These are phyloP conservation scores for Dryas integrifolia DNA, from an alignment of 331 rosid species.

Conservation along the genomic window DNA sequence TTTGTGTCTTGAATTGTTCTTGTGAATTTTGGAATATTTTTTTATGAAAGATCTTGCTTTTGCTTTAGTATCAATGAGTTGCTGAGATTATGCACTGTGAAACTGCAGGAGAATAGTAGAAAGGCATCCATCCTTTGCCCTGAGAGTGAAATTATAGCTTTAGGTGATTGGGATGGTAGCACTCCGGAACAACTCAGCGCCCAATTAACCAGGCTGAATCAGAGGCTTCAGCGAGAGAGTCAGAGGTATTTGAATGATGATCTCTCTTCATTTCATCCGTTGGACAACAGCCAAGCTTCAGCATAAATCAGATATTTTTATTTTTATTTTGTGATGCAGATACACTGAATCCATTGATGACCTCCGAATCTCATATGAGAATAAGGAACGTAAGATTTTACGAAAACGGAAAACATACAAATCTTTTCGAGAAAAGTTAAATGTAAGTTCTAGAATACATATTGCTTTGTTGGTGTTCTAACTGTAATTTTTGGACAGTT, in stretches of 20 bases:
- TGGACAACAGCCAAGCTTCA: conserved; percentile 21
- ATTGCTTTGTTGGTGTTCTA: not conserved
- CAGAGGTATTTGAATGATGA: conserved; percentile 40
- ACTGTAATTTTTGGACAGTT: not conserved
- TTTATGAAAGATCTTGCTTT: not conserved
- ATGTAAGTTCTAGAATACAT: conserved; percentile 41
- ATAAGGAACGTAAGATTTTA: conserved; percentile 58
- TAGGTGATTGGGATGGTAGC: conserved; percentile 63
- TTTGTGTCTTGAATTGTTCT: not conserved
- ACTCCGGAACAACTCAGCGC: conserved; percentile 79
- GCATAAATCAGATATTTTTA: not conserved
- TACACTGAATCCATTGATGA: conserved; percentile 79
- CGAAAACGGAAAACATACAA: conserved; percentile 57
- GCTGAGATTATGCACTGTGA: conserved; percentile 19
- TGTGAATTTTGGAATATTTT: not conserved
- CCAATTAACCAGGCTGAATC: conserved; percentile 54
- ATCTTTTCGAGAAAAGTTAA: conserved; percentile 67
- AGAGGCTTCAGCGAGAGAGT: conserved; percentile 64
- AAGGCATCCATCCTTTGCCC: conserved; percentile 84
- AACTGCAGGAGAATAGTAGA: conserved; percentile 56
- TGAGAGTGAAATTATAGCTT: conserved; percentile 57
- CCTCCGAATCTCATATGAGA: conserved; percentile 59
- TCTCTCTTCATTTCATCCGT: conserved; percentile 15
- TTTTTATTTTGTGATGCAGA: conserved; percentile 36
- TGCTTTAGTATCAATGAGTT: not conserved